Base-by-base conservation (phyloP, 345 rosid species). In the Populus alba region DNA sequence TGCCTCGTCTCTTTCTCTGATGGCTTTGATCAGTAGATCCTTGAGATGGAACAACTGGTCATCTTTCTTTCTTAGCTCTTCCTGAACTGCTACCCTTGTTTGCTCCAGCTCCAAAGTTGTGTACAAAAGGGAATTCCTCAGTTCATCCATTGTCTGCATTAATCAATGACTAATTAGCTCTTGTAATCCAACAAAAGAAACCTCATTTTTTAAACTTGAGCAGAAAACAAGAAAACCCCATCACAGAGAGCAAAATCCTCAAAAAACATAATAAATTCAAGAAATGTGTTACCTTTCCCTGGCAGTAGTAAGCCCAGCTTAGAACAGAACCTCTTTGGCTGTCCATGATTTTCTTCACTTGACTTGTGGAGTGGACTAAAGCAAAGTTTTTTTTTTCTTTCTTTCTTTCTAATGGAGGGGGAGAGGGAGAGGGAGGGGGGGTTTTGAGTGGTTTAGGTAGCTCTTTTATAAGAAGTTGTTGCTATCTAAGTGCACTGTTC, bases 31-130 rank as follows among this genome's bases (percentile, higher is more conserved):
- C 12, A 96, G 87, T 25, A 87, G 81, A 31, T 87, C 90, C 68
- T 82, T 86, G 68, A 96, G 94, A 3, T 90, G 83, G 66, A 78
- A 70, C 67, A 94, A 67, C 35, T 92, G 94, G 41, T 88, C 90
- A 66, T 96, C 99, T 82, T 91, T 90, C 78, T 84, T 83, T 41
- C 81, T 89, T 31, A 94, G 83, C 92, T 94, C 94, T 57, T 96
- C 97, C 66, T 89, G 92, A 39, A 86, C 97, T 39, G 83, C 78
- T 41, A 87, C 7, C 70, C 82, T 91, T 51, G 97, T 96, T 81
- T 89, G 94, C 33, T 96, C 97, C 9, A 96, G 89, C 90, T 96
- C 99, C 78, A 92, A 55, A 25, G 88, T 89, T 10, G 90, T 87
- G 73, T 65, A 92, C 51, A 91, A 72, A 62, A 96, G 93, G 16